Conservation (phyloP, 345 rosid species). For the Aquilaria sinensis region DNA sequence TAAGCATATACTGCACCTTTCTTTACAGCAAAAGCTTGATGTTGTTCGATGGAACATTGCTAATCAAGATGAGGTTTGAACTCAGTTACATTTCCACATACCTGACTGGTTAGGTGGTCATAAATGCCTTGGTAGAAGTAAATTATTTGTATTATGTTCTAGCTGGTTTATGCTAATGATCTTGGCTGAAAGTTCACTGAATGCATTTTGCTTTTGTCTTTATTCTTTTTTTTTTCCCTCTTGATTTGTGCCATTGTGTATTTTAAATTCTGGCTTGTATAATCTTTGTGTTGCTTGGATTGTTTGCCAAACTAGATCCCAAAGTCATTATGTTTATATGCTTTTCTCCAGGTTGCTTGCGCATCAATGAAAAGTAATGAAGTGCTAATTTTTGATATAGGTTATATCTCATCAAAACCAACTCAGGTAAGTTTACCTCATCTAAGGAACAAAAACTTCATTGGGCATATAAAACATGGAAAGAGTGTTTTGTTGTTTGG, state of each 20-base stretch:
- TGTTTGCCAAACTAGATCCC: too few relatives aligned
- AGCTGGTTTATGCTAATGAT: too few relatives aligned
- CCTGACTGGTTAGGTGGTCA: background rate
- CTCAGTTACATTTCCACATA: conserved; percentile 7
- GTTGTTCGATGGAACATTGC: conserved; percentile 77
- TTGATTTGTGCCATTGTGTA: background rate
- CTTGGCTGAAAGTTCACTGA: too few relatives aligned
- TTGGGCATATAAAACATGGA: background rate
- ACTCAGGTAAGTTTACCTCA: conserved; percentile 41
- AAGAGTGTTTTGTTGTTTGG: too few relatives aligned
- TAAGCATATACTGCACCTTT: conserved; percentile 66
- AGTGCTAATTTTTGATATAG: conserved; percentile 66
- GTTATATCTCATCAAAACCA: conserved; percentile 73
- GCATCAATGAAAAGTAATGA: conserved; percentile 49
- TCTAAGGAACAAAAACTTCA: background rate
- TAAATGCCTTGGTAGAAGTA: background rate
- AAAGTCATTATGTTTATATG: background rate
- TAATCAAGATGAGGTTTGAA: conserved; percentile 79
- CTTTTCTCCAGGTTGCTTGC: conserved; percentile 61
- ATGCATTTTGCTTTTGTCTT: background rate
- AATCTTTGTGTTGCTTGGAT: too few relatives aligned
- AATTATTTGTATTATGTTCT: too few relatives aligned
- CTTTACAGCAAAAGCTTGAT: conserved; percentile 44
- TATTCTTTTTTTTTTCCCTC: background rate
- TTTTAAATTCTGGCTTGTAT: too few relatives aligned